Conservation (phyloP, 495 filamentous ascomycete species). For the Hypomontagnella monticulosa region DNA sequence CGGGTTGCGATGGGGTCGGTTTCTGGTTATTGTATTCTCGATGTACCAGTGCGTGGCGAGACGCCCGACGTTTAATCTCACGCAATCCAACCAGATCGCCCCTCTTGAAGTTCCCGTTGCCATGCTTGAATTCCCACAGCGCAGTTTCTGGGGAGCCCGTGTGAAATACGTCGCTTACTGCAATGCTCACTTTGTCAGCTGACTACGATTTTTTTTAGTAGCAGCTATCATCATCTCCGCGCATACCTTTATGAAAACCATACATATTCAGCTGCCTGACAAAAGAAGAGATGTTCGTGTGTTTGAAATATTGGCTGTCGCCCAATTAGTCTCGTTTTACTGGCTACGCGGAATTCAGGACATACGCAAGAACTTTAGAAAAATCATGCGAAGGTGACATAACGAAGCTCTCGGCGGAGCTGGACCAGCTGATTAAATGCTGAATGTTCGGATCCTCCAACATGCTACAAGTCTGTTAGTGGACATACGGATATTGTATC, state of each 20-base stretch:
- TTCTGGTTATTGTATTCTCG: conserved; percentile 93
- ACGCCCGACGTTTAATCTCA: conserved; percentile 97
- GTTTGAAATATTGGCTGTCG: conserved; percentile 92
- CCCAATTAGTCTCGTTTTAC: conserved; percentile 30
- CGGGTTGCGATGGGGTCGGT: conserved; percentile 75
- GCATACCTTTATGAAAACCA: conserved; percentile 96
- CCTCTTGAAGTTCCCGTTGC: conserved; percentile 95
- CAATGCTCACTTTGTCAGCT: conserved; percentile 17
- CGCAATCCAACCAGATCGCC: conserved; percentile 90
- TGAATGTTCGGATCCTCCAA: conserved; percentile 92
- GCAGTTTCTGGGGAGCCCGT: conserved; percentile 95
- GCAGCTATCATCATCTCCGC: conserved; percentile 9
- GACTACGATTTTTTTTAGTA: neutral
- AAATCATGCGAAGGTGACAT: conserved; percentile 98
- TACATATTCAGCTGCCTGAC: conserved; percentile 99
- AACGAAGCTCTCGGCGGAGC: conserved; percentile 93
- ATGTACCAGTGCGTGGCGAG: conserved; percentile 92
- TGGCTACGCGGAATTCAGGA: conserved; percentile 25
- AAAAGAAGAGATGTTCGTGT: conserved; percentile 98
- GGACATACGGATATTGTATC: conserved; percentile 9
- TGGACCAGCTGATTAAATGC: conserved; percentile 96
- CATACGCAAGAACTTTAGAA: conserved; percentile 97
- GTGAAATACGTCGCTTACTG: conserved; percentile 98
- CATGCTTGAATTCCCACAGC: conserved; percentile 99
- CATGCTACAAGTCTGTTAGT: conserved; percentile 76